Base-by-base conservation (phyloP, 495 filamentous ascomycete species). In the Hyphodiscus hymeniophilus region DNA sequence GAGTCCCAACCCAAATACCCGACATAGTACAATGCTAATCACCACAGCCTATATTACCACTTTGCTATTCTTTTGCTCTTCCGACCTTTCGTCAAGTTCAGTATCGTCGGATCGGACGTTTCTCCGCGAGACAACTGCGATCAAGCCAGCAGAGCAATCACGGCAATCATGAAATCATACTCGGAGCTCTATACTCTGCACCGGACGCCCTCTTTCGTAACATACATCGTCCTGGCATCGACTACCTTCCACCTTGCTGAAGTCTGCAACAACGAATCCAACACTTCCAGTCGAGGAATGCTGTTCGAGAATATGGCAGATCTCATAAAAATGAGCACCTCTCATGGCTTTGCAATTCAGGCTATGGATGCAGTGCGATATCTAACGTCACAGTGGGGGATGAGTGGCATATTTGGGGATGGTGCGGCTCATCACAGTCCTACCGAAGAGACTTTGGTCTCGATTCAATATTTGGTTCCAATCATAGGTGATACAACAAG, bases 1-100 rank as follows among this genome's bases (percentile, higher is more conserved):
- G 62, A 72, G 81, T 70, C 36, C 70, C n/a, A 34, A 12, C 31
- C 18, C 18, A n/a, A 13, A 30, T 10, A 8, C 24, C 7, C 23
- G 16, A 13, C 12, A 16, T 26, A 34, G 33, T 10, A n/a, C 21
- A 22, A 17, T 38, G 10, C 48, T 54, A 40, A 56, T 18, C 34
- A 15, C 13, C 5, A 16, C 28, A 82, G 80, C 58, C 81, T 82
- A 70, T 77, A 81, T 48, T 82, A 82, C 48, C 75, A 82, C 49
- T 78, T 74, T 41, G 73, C 76, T 23, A 72, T 82, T 39, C 64
- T 82, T 2, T 66, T 79, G 10, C 68, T 85, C n/a, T 83, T 84
- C 52, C 74, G 80, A 3, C 81, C 81, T 0, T 70, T 85, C 17
- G 76, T 83, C 48, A 79, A 78, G 47, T 64, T 82, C 7, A 69